phyloP scores from a whole-genome alignment of 208 protist genomes.

The Crithidia brevicula region DNA sequence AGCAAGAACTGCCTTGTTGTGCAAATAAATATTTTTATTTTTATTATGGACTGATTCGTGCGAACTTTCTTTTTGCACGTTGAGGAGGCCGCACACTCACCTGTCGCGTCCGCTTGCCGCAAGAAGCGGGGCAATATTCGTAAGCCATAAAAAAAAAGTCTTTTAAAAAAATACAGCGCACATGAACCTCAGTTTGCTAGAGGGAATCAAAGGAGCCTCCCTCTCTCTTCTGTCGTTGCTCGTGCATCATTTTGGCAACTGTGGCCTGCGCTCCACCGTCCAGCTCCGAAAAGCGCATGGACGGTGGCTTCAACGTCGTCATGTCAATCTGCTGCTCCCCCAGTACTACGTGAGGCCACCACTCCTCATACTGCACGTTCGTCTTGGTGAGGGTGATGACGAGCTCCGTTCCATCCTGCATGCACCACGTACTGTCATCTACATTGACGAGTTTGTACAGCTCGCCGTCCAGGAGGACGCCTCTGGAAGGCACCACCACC shows the following conservation, averaged over 20 bases:
- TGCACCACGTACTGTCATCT: constrained; percentile 83
- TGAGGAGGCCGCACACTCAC: too few relatives aligned
- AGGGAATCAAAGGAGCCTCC: background rate
- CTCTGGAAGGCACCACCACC: constrained; percentile 51
- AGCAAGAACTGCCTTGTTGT: too few relatives aligned
- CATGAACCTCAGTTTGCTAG: background rate
- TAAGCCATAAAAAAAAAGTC: too few relatives aligned
- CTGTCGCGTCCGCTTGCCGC: too few relatives aligned
- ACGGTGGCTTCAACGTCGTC: constrained; percentile 86
- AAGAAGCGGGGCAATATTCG: too few relatives aligned
- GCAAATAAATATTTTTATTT: too few relatives aligned
- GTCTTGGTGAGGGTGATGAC: constrained; percentile 78
- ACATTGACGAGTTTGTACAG: constrained; percentile 84
- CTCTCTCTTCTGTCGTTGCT: constrained; percentile 74
- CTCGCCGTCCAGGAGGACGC: constrained; percentile 62
- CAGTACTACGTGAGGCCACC: constrained; percentile 82
- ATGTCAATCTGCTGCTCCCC: constrained; percentile 87
- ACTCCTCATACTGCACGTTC: constrained; percentile 88
- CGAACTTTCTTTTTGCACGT: too few relatives aligned
- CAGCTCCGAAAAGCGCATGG: constrained; percentile 69
- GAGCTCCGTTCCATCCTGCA: constrained; percentile 70
- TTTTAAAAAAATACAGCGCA: background rate
- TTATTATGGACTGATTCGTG: too few relatives aligned
- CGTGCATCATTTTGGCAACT: constrained; percentile 94
- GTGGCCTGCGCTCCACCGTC: constrained; percentile 84